These are phyloP conservation scores for Backusella australiensis DNA, from an alignment of 192 early-diverging fungal species.

Conservation along the genomic window DNA sequence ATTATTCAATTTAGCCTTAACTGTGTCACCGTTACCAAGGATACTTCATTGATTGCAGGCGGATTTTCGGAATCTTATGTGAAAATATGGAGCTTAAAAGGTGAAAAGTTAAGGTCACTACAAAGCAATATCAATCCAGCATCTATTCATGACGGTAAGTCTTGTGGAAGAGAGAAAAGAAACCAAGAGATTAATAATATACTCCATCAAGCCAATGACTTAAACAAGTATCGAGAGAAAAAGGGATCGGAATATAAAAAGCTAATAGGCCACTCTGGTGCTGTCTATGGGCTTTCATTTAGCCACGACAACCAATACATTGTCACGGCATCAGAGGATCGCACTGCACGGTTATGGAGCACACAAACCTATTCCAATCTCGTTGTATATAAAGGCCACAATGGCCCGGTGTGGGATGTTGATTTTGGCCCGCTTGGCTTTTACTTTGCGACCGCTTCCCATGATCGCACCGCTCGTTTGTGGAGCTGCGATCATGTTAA, in stretches of 20 bases:
- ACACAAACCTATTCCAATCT: constrained; percentile 87
- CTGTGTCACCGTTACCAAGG: constrained; percentile 81
- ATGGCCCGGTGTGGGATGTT: constrained; percentile 96
- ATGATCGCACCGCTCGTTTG: constrained; percentile 92
- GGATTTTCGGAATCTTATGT: constrained; percentile 96
- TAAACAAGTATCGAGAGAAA: constrained; percentile 60
- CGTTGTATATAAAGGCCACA: constrained; percentile 96
- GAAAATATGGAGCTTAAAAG: constrained; percentile 88
- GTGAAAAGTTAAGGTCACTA: constrained; percentile 67
- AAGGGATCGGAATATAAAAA: constrained; percentile 55
- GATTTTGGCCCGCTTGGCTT: constrained; percentile 86
- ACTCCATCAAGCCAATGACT: constrained; percentile 41
- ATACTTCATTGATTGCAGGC: constrained; percentile 76
- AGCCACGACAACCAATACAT: constrained; percentile 84
- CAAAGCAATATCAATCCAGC: constrained; percentile 58
- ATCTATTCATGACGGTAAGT: constrained; percentile 45
- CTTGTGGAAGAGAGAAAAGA: background rate
- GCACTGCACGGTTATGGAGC: constrained; percentile 95
- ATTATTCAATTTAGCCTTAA: constrained; percentile 56
- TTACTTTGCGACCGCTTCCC: constrained; percentile 96
- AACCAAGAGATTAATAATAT: background rate
- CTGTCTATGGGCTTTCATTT: constrained; percentile 85
- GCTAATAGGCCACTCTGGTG: constrained; percentile 88
- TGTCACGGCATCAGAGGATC: constrained; percentile 90
- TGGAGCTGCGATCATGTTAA: constrained; percentile 98